Base-by-base conservation (phyloP, 768 basidiomycete species). In the Gyrodon lividus region DNA sequence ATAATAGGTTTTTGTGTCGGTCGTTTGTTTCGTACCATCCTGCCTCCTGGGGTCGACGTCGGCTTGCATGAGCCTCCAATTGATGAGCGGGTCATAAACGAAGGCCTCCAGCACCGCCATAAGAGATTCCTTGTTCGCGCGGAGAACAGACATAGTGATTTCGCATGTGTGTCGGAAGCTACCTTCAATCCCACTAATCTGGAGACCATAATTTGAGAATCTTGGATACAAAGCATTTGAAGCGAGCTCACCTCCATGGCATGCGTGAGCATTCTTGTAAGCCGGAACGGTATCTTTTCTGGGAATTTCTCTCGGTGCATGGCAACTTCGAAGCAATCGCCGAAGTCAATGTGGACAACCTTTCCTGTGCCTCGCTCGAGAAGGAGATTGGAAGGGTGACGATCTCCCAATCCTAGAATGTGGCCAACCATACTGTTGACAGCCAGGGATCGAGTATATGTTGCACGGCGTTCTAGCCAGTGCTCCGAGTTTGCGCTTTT, bases 381-480 rank as follows among this genome's bases (percentile, higher is more conserved):
- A 61, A 99, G 78, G 42, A 98, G 65, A 74, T 99, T 99, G 56
- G 92, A 94, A 26, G 96, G 96, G 67, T 99, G 96, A 13, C 96
- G 86, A 71, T 99, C 96, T n/a, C 96, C 96, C 10, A 99, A 75
- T 34, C 96, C 96, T 46, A 98, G 78, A 54, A 99, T 98, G 71
- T 99, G 93, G 7, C 97, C 97, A 56, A 97, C 93, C 95, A 98
- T 98, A 66, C 92, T 96, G 68, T 91, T 98, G 50, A 97, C 90
- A 5, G 92, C 96, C 24, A 99, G 82, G 16, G 93, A 96, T 30
- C 96, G 83, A 2, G 95, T 98, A 67, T 98, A 98, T 0, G 92
- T 95, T 16, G 94, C 92, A 41, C 97, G 84, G 19, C 97, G 83
- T 65, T 98, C 97, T 24, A 99, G 74, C 97, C 97, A 99, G 59